Conservation (phyloP, 345 rosid genomes). For the Moricandia moricandioides region DNA sequence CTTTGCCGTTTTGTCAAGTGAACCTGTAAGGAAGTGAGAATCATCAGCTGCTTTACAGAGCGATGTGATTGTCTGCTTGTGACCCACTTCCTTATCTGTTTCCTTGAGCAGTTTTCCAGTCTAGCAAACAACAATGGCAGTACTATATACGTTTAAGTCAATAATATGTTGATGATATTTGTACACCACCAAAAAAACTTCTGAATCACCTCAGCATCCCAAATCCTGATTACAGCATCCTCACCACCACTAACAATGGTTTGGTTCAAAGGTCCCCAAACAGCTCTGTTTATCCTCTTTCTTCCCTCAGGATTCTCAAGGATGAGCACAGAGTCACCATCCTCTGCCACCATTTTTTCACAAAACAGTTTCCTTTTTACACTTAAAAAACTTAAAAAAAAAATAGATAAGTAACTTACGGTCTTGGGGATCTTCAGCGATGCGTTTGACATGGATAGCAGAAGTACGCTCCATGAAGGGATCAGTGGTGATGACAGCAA, state of each 20-base stretch:
- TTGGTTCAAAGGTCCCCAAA: constrained; percentile 88
- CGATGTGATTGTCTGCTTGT: constrained; percentile 79
- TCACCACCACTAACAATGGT: constrained; percentile 90
- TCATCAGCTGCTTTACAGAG: constrained; percentile 75
- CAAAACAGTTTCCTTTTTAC: background rate
- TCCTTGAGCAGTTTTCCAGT: constrained; percentile 81
- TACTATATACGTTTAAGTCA: background rate
- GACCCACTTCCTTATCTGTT: constrained; percentile 72
- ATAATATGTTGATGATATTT: no score
- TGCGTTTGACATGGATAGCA: constrained; percentile 81
- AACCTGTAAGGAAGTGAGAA: constrained; percentile 85
- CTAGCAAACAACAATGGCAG: constrained; percentile 38
- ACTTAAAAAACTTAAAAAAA: background rate
- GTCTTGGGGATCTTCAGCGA: constrained; percentile 58
- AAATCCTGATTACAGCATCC: constrained; percentile 73
- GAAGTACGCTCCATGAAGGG: constrained; percentile 88
- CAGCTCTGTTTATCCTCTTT: constrained; percentile 71
- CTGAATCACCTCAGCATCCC: constrained; percentile 84
- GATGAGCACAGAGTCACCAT: constrained; percentile 58
- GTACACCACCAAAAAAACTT: background rate
- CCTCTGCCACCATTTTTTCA: constrained; percentile 49
- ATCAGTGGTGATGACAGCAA: constrained; percentile 86
- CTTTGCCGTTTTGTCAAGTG: constrained; percentile 96
- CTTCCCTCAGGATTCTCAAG: constrained; percentile 75
- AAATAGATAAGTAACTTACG: constrained; percentile 48